Base-by-base conservation (phyloP, 192 early-diverging fungal species). In the Entomortierella beljakovae region DNA sequence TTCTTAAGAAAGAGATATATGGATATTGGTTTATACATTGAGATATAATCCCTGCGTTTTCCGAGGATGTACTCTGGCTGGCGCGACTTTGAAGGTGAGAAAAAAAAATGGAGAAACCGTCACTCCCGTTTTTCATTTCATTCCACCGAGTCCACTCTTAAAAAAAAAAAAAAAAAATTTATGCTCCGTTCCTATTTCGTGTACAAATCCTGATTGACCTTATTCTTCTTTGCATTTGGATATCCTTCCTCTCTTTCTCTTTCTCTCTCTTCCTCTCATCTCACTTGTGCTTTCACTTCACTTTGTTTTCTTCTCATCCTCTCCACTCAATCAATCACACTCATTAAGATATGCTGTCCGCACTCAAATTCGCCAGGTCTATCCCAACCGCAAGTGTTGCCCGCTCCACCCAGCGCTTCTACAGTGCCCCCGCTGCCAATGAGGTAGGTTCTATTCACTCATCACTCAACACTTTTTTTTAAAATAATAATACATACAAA, bases 111-210 rank as follows among this genome's bases (percentile, higher is more conserved):
- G 48, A 54, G 37, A 40, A 40, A 40, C 37, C 37, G 37, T 40
- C 37, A n/a, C n/a, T n/a, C n/a, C n/a, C n/a, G 25, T 23, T 37
- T 37, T 32, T 59, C 60, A 23, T 4, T 11, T 33, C 66, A 61
- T 77, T 76, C 81, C 81, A 82, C 81, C 81, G 81, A 77, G 72
- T 76, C 72, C 59, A 61, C 23, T 52, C 56, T 52, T 57, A 79
- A 63, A 72, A 72, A 71, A 69, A 82, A 79, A 71, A 68, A 72
- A 72, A 71, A 69, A 82, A 79, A 68, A 65, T 57, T 63, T 29
- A 32, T 52, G 68, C 67, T 56, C 60, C 61, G 52, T 58, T 65
- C 62, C 18, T 69, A 57, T 29, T 38, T 64, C 42, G 37, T 37
- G n/a, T 40, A 33, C 34, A 61, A 5, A 38, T 33, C 10, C 52